Evolutionary conservation across 768 basidiomycete genomes (phyloP), one percentile per base, ranked within the genome.

Genomic region (Podaxis mareebaensis): DNA sequence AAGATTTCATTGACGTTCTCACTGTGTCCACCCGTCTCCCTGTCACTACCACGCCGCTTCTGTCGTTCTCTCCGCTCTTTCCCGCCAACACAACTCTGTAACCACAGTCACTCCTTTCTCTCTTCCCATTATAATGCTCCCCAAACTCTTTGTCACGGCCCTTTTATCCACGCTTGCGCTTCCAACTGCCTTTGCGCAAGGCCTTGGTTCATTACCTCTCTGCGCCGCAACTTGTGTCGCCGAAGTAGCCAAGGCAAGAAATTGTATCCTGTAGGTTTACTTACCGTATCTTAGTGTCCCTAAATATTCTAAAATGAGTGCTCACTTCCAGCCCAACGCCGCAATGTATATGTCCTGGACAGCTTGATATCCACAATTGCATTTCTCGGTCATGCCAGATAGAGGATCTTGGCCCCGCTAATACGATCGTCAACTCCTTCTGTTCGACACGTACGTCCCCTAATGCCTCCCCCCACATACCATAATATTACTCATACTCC

Each of bases 341-440:
- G 15, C 20, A 53, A 52, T 60, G 59, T 42, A 1, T 60, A 26
- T 60, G 59, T 42, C 59, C 59, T 4, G 22, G 24, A 5, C 36
- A 53, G 28, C 49, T 26, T 4, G 51, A 40, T n/a, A 60, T 60
- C 40, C 30, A 40, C 17, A 39, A 17, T 5, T 60, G 59, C 11
- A 53, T 60, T 36, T 12, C 11, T 17, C 49, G 42, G 13, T 22
- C 59, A 5, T 60, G 59, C 2, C n/a, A 22, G n/a, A 51, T 42
- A 7, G 30, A 22, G 51, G 59, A 60, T 22, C 33, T 39, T 0
- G 30, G n/a, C 6, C 0, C 15, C 26, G 26, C 59, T 36, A 46
- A 52, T 3, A 26, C 49, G 7, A 26, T 53, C 2, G 53, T 60
- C 36, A 36, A 28, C 13, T 13, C 20, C 7, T 42, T 60, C 38